A percentile compares a stretch with the other conserved stretches of the same genome.
Conservation (phyloP, 441 rosid species). For the Syzygium malaccense region DNA sequence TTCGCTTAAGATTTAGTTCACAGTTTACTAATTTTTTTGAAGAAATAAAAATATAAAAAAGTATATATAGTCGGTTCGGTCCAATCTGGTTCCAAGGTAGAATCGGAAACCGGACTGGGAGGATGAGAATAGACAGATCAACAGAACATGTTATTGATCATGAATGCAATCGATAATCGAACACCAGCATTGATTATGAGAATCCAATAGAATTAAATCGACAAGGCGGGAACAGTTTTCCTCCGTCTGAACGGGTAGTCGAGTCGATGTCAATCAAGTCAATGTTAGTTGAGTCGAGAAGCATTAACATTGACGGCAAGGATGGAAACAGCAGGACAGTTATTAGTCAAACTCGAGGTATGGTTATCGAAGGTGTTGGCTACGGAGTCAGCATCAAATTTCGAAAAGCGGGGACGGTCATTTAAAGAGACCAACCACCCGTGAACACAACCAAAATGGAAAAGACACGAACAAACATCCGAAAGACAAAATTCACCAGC, state of each 20-base stretch:
- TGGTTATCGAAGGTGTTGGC: neutral
- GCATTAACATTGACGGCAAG: neutral
- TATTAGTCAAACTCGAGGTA: neutral
- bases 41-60: no score
- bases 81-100: no score
- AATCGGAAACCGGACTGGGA: fast-evolving
- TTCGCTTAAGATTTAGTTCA: no score
- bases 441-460: no score
- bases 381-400: neutral
- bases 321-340: neutral
- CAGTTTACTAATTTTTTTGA: no score
- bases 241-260: neutral
- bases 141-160: no score
- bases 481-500: neutral
- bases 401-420: no score
- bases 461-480: no score
- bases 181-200: neutral
- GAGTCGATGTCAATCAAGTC: neutral
- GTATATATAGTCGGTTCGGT: no score
- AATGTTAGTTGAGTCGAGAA: neutral
- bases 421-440: no score
- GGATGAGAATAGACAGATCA: no score
- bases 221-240: neutral
- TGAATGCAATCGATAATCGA: no score
- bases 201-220: neutral